Conservation (phyloP, 2,329 filamentous ascomycete genomes). For the Fusarium sp. region DNA sequence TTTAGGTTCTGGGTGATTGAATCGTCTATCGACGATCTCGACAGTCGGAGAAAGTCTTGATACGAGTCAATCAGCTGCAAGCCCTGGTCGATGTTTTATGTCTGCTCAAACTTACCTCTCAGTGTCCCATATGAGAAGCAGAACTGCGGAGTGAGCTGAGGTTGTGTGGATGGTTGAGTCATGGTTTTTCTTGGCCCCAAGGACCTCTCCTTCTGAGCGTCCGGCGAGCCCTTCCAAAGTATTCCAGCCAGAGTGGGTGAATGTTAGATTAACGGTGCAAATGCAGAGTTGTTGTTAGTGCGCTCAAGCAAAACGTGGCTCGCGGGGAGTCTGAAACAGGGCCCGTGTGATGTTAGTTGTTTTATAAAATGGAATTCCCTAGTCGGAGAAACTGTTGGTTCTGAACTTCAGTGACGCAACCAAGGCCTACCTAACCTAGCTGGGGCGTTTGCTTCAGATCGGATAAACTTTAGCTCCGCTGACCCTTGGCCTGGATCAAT, state of each 20-base stretch:
- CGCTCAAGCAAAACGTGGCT: slow-evolving; percentile 14
- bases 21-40: slow-evolving; percentile 86
- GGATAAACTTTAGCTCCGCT: slow-evolving; percentile 39
- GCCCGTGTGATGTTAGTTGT: slow-evolving; percentile 12
- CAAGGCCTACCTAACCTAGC: slow-evolving; percentile 6
- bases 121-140: slow-evolving; percentile 77
- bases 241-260: slow-evolving; percentile 57
- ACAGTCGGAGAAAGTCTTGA: slow-evolving; percentile 90
- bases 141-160: slow-evolving; percentile 74
- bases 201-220: slow-evolving; percentile 47
- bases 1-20: slow-evolving; percentile 94
- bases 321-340: slow-evolving; percentile 21
- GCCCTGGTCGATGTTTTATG: neutral
- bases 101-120: slow-evolving; percentile 62
- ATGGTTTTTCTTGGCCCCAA: slow-evolving; percentile 53
- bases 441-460: slow-evolving; percentile 16
- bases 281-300: slow-evolving; percentile 12
- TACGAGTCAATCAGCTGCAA: slow-evolving; percentile 15
- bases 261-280: slow-evolving; percentile 4
- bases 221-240: slow-evolving; percentile 58
- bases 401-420: slow-evolving; percentile 40
- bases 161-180: slow-evolving; percentile 57
- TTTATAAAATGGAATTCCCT: neutral
- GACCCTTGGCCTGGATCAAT: slow-evolving; percentile 3
- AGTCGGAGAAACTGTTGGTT: slow-evolving; percentile 3